phyloP scores from a whole-genome alignment of 768 basidiomycete genomes.

The Artomyces pyxidatus region DNA sequence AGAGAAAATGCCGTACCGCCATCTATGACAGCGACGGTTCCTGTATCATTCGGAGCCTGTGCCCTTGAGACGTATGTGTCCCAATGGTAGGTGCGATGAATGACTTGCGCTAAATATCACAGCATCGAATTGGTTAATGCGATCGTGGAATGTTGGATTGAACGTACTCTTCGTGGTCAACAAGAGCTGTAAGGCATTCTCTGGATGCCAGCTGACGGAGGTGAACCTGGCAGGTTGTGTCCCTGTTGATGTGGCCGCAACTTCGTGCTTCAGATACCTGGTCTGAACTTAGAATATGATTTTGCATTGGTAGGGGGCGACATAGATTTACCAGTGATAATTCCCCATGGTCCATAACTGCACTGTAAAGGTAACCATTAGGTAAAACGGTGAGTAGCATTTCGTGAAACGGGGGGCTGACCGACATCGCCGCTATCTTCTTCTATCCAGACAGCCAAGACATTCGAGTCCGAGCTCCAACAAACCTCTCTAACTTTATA shows the following conservation, averaged over 20 bases:
- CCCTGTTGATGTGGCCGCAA: conserved; percentile 37
- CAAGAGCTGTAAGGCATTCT: conserved; percentile 55
- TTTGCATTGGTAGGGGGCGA: not conserved
- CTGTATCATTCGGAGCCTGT: conserved; percentile 64
- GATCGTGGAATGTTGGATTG: not conserved
- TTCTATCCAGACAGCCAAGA: conserved; percentile 83
- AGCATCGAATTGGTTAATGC: not conserved
- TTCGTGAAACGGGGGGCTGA: conserved; percentile 30
- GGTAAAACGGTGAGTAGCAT: too few relatives aligned
- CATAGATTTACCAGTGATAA: conserved; percentile 70
- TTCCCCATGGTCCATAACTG: conserved; percentile 94
- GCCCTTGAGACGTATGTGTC: conserved; percentile 62
- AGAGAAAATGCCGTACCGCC: conserved; percentile 50
- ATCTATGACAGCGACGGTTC: conserved; percentile 83
- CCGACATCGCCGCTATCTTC: conserved; percentile 59
- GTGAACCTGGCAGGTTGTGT: conserved; percentile 50
- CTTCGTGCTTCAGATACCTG: conserved; percentile 92
- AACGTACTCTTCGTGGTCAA: conserved; percentile 59
- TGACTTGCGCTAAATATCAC: conserved; percentile 35
- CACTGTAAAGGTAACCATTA: too few relatives aligned
- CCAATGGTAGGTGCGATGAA: conserved; percentile 65
- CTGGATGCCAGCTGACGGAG: conserved; percentile 82
- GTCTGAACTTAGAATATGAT: conserved; percentile 2
- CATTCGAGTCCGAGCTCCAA: conserved; percentile 87
- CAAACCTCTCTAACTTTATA: conserved; percentile 67